Evolutionary conservation across 2,329 filamentous ascomycete genomes (phyloP), one percentile per base, ranked within the genome.

Genomic region (Fusarium nanum): DNA sequence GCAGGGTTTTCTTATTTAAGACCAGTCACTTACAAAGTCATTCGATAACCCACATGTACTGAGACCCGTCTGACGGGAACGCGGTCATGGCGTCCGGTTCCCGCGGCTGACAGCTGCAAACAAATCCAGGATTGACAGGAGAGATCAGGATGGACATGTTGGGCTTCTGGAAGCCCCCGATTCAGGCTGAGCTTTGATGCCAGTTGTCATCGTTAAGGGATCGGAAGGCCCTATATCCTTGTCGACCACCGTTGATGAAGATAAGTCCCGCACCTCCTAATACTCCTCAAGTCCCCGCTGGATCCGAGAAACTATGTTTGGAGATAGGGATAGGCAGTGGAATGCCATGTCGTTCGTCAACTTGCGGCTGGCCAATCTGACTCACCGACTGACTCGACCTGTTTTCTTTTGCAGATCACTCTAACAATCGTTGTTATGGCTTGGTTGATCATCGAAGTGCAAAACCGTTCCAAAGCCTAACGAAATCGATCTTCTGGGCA

Each of bases 41-140:
- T 67, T 56, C 68, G 55, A 68, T 68, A 70, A 70, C 63, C 68
- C 68, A 70, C 59, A 63, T 56, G 28, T 42, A 20, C 49, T 42
- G 44, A 67, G 40, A 42, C 49, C 30, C 8, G 46, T 44, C 25
- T 42, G 37, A 18, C 22, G 46, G 37, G 47, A 47, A 54, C 67
- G 53, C 57, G 45, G 57, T 49, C 67, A 64, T 44, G 27, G 62
- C 45, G 53, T 63, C 46, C 49, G 53, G 42, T 45, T 63, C 48
- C 32, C 34, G n/a, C 49, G 49, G 49, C 34, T 52, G 32, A 20
- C 23, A 52, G 28, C 47, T 23, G 30, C 30, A 45, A 40, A 42
- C 23, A 25, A 20, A 58, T 34, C 27, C n/a, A 60, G 42, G 41
- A 61, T 48, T 44, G 32, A 28, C 41, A 30, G 32, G n/a, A 34